Base-by-base conservation (phyloP, 2,329 filamentous ascomycete species). In the Daldinia eschscholtzii region DNA sequence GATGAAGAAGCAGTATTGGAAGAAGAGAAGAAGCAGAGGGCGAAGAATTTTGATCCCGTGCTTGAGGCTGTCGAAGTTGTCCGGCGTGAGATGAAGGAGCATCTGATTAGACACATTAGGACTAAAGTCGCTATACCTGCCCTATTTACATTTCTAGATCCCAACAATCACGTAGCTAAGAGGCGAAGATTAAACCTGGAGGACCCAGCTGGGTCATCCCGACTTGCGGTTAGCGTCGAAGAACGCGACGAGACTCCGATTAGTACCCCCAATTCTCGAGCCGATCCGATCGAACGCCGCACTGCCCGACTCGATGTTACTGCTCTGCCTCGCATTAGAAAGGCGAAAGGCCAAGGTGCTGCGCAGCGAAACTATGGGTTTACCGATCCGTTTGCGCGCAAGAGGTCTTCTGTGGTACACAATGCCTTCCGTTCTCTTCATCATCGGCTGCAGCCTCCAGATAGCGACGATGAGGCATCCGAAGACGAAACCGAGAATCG, bases 41-140 rank as follows among this genome's bases (percentile, higher is more conserved):
- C 94, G 18, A 91, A 92, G 76, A 92, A 97, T 77, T 88, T 98
- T 71, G 95, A 99, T 79, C 95, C 96, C n/a, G 93, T 95, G 4
- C 83, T 85, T 56, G 95, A 97, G 77, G 95, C 96, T 37, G 85
- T 94, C 42, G 90, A 94, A 68, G 87, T 92, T 50, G 87, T 98
- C 60, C 88, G 91, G 58, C 88, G 89, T 60, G 94, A 98, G 79
- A 84, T 99, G 77, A 90, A 89, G 66, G 92, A 97, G 77, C 96
- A 97, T 79, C 83, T 99, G 39, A 89, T 98, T 70, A 89, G 92
- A 72, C 94, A 98, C 78, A 92, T 98, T 76, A 94, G 94, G 74
- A 92, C 91, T 50, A 92, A 95, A 74, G 90, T 98, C 55, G 94
- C 93, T 7, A 92, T 91, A 6, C 93, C 94, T 2, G 87, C 90